Base-by-base conservation (phyloP, 2,329 filamentous ascomycete species). In the Chaetomiaceae sp. region DNA sequence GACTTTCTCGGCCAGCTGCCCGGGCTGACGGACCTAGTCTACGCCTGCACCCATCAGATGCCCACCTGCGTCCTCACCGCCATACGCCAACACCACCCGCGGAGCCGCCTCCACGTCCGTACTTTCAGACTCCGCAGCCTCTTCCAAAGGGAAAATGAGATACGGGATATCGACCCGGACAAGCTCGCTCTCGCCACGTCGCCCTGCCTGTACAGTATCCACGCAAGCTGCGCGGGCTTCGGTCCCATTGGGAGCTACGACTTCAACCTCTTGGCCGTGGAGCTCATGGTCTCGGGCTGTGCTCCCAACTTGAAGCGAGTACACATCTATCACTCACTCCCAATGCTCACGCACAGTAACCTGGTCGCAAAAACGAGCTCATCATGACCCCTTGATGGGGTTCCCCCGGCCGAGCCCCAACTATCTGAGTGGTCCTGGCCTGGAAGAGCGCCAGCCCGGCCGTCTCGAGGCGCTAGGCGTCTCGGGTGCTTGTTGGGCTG, bases 191-290 rank as follows among this genome's bases (percentile, higher is more conserved):
- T 47, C n/a, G 31, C 34, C 5, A 47, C 43, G 2, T 47, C 49
- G n/a, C 49, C 49, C 10, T 47, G 49, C 19, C 49, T 51, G 16
- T 51, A 47, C 31, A 51, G 43, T 38, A 17, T 47, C 12, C 16
- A 20, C 14, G 30, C 33, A 10, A 30, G 9, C 2, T 51, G 25
- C 23, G 16, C 9, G 17, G 6, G 16, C 9, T 19, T 27, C 17
- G 20, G 39, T 16, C 13, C 7, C 3, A 1, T 20, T 9, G 42
- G 34, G 14, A n/a, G 23, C 16, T 35, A 20, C 27, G 20, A 35
- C 21, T 51, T 31, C 17, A 47, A 46, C 35, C 14, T 14, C 8
- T 38, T 47, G 9, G 49, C 44, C 14, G 1, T 51, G 19, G 20
- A 31, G 12, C 19, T 21, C 8, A 37, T 51, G 16, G 23, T 47